Base-by-base conservation (phyloP, 2,329 filamentous ascomycete species). In the Colletotrichum truncatum region DNA sequence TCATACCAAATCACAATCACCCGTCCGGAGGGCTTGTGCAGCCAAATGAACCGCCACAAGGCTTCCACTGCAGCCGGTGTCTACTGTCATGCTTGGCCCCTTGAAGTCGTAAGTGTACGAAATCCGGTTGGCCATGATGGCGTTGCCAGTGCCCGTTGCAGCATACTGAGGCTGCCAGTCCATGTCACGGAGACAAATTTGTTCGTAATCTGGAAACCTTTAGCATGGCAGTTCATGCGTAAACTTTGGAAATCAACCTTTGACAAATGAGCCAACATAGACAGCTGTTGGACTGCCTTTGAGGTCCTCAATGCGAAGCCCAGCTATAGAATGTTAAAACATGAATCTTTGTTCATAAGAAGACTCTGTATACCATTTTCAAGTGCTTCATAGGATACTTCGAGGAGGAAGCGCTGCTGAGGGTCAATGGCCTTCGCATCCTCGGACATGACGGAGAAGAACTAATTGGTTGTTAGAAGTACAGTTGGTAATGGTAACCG, bases 61-160 rank as follows among this genome's bases (percentile, higher is more conserved):
- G 51, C 83, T 85, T 10, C 82, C 82, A 23, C 85, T 88, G 72
- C 87, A 89, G 18, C 85, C 87, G 1, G 87, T 89, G 55, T 89
- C 86, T 12, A 89, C 74, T 0, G 85, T 87, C 73, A 88, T 80
- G 68, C 84, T 86, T 2, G 86, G 84, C 0, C 87, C 86, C 11
- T 80, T 78, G 14, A 88, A 74, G 67, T 88, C 81, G 72, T 85
- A 87, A 63, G 79, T 82, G 70, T 87, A 84, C 0, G 85, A 87
- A 11, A 88, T 79, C 1, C 85, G 80, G 69, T 88, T 88, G 3
- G 85, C 79, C 73, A 87, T 78, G 57, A 87, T 84, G 62, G 84
- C 82, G 46, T 82, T 81, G 4, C 82, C 83, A 16, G 82, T 84
- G 7, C 85, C 85, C 0, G 84, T 86, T 6, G 85, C 83, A 39